These are phyloP conservation scores for Debaryomyces robertsiae DNA, from an alignment of 1,139 yeast genomes.

Conservation along the genomic window DNA sequence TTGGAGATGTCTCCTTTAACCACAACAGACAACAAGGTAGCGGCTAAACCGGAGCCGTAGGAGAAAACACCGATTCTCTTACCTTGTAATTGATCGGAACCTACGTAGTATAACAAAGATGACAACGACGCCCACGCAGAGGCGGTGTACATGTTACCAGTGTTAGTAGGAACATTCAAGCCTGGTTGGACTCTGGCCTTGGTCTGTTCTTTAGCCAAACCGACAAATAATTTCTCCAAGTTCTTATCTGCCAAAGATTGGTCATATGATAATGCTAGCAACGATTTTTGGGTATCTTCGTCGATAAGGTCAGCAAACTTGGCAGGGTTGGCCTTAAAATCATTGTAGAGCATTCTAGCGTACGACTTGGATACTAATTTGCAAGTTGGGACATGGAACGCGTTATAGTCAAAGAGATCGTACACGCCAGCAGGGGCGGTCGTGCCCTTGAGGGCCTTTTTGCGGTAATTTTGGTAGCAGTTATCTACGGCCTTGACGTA, in stretches of 20 bases:
- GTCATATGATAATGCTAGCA: conserved; percentile 70
- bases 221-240: conserved; percentile 84
- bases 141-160: conserved; percentile 98
- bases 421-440: conserved; percentile 61
- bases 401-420: conserved; percentile 85
- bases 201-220: conserved; percentile 71
- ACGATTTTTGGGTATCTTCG: conserved; percentile 56
- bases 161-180: conserved; percentile 87
- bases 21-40: conserved; percentile 79
- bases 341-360: conserved; percentile 90
- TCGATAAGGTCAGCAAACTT: conserved; percentile 53
- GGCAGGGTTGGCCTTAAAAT: conserved; percentile 69
- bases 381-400: conserved; percentile 98
- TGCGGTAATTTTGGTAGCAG: conserved; percentile 81
- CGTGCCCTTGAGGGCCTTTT: conserved; percentile 66
- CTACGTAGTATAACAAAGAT: conserved; percentile 76
- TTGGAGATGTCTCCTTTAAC: conserved; percentile 80
- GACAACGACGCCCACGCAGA: conserved; percentile 87
- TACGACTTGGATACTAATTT: conserved; percentile 91
- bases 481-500: conserved; percentile 92
- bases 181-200: conserved; percentile 78
- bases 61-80: conserved; percentile 93
- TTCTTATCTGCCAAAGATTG: conserved; percentile 76
- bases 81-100: conserved; percentile 69
- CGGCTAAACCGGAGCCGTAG: conserved; percentile 97